Base-by-base conservation (phyloP, 345 rosid species). In the Brassica rapa region DNA sequence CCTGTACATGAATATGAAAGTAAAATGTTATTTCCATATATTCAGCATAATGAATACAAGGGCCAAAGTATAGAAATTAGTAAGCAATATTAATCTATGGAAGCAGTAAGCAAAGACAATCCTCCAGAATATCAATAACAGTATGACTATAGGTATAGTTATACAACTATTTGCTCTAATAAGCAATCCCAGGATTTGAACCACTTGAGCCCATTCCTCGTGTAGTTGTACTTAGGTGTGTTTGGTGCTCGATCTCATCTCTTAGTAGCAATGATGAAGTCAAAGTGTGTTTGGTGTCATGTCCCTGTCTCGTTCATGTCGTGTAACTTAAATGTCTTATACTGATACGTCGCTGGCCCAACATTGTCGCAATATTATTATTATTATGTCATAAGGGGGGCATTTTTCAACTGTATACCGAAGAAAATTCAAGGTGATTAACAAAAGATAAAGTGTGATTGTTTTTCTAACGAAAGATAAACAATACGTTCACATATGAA, bases 1-100 rank as follows among this genome's bases (percentile, higher is more conserved):
- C 93, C 96, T 25, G 86, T 84, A 62, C 78, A 84, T 62, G 88
- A 75, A 79, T 93, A 93, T 21, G 93, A 93, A 93, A 98, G 99
- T 95, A 80, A 73, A 62, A 6, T 53, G 66, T 76, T n/a, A 8
- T 27, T 19, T 71, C 56, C 35, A 32, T 19, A 29, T 27, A 37
- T 62, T 35, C 46, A 68, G 69, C 51, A 32, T 19, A 66, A 24
- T 37, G 10, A 23, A 12, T 41, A 9, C 33, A 5, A 5, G 10
- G 53, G 9, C 43, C 21, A 57, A 39, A 35, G 25, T 10, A 29
- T 19, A 41, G 6, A n/a, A 33, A 14, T 30, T 41, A 41, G 49
- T 41, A 2, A 39, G 30, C 30, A 27, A 27, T 27, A 27, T 27
- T 43, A 43, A 43, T 63, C 9, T 83, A 27, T 78, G 66, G 70